Evolutionary conservation across 2,329 filamentous ascomycete species (phyloP).

Genomic region (Colletotrichum camelliae): DNA sequence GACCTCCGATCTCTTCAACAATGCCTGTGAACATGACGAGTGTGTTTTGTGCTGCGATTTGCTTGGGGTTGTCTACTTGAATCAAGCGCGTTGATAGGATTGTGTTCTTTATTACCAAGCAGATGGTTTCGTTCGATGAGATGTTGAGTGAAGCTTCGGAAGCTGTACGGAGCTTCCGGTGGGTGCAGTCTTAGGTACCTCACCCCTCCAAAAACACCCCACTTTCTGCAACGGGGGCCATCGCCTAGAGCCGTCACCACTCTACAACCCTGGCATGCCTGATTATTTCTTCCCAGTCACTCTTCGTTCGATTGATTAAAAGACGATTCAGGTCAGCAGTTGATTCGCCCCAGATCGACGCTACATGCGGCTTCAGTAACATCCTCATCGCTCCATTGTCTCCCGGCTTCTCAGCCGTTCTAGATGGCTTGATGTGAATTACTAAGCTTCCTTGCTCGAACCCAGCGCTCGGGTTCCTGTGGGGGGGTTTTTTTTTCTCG

Average conservation of each 20-base stretch:
- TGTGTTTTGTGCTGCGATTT: not conserved
- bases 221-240: slow-evolving; percentile 9
- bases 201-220: slow-evolving; percentile 8
- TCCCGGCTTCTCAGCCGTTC: not conserved
- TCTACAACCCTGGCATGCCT: not conserved
- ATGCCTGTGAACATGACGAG: slow-evolving; percentile 92
- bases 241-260: not conserved
- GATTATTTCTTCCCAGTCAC: not conserved
- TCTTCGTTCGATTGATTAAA: not conserved
- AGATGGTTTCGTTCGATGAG: not conserved
- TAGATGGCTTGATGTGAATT: not conserved
- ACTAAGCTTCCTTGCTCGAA: not conserved
- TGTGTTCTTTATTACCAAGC: not conserved
- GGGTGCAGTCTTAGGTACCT: not conserved
- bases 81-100: no score
- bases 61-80: not conserved
- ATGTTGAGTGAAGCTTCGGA: not conserved
- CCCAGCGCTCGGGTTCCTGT: not conserved
- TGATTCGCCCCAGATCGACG: not conserved
- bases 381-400: not conserved
- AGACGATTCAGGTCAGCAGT: not conserved
- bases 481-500: not conserved
- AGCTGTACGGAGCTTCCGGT: not conserved
- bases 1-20: slow-evolving; percentile 91
- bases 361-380: not conserved